Conservation (phyloP, 176 grass and related monocot genomes). For the Tuctoria greenei region DNA sequence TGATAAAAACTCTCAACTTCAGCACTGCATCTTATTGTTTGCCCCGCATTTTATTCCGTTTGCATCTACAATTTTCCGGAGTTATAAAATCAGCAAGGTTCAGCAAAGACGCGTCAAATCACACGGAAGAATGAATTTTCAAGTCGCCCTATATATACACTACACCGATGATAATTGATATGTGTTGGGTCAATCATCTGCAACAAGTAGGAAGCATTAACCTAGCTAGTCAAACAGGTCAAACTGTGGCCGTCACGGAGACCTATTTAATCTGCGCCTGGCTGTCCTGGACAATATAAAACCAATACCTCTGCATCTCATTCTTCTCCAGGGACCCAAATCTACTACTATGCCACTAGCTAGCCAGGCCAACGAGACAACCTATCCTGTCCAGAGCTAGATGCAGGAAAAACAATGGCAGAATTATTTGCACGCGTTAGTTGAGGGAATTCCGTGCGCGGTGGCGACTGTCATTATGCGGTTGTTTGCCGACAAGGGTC, state of each 20-base stretch:
- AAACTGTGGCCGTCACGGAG: slow-evolving; percentile 47
- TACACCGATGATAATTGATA: slow-evolving; percentile 2
- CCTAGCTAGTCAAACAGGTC: slow-evolving; percentile 64
- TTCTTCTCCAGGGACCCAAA: slow-evolving; percentile 37
- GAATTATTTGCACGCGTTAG: slow-evolving; percentile 40
- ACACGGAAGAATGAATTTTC: slow-evolving; percentile 32
- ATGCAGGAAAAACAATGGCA: slow-evolving; percentile 5
- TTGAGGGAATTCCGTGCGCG: slow-evolving; percentile 58
- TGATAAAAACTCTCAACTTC: neutral
- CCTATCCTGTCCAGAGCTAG: slow-evolving; percentile 37
- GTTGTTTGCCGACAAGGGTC: slow-evolving; percentile 51
- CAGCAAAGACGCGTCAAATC: slow-evolving; percentile 25
- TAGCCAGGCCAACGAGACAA: neutral
- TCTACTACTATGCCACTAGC: slow-evolving; percentile 11
- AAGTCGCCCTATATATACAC: slow-evolving; percentile 1
- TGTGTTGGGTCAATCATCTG: slow-evolving; percentile 2
- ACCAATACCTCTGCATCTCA: slow-evolving; percentile 2
- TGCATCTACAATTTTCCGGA: neutral
- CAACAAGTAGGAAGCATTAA: slow-evolving; percentile 5
- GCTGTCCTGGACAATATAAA: slow-evolving; percentile 42
- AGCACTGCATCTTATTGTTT: neutral
- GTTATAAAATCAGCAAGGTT: neutral
- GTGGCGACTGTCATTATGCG: slow-evolving; percentile 38
- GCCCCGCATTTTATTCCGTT: neutral
- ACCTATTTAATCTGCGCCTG: slow-evolving; percentile 31